Evolutionary conservation across 305 asterid genomes (phyloP), one percentile per base, ranked within the genome.

Genomic region (Nicotiana rustica): DNA sequence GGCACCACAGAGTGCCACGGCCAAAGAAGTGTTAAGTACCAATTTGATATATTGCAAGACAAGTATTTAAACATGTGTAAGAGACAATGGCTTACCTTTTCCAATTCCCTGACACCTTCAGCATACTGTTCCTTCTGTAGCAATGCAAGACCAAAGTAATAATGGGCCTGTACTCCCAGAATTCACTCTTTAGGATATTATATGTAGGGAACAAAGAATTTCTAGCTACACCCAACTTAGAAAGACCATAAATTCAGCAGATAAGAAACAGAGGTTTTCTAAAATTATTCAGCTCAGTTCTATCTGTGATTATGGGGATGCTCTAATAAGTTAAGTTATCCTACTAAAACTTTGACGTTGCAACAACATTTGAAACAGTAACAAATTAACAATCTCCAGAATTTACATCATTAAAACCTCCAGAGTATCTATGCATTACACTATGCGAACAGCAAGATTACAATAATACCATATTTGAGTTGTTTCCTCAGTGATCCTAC

Each of bases 101-200:
- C 96, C 91, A 96, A 83, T 89, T 90, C 94, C 88, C 83, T 95
- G 78, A 91, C 94, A 59, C 99, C 99, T 88, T 91, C 94, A 15
- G 92, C 89, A 81, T 84, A 93, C 9, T 87, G 90, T 87, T 89
- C 69, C 88, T 84, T 91, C 86, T 93, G 90, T 44, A 95, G 95
- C 90, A 95, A 86, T 18, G 98, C 98, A 52, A 91, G 99, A 78
- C 98, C 98, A 73, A 96, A 97, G 95, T 95, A 93, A 84, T 93
- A 95, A 84, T 92, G 99, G 21, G 86, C 99, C 99, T 96, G 95
- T 41, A 83, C 84, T 77, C 41, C 69, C 64, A 78, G 80, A 85
- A 67, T 82, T 75, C 60, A 71, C 78, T 13, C 64, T 25, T 52
- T 3, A 75, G 4, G 64, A 49, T 15, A 75, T 49, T 75, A 75